Base-by-base conservation (phyloP, 2,329 filamentous ascomycete species). In the Fusarium sp. region DNA sequence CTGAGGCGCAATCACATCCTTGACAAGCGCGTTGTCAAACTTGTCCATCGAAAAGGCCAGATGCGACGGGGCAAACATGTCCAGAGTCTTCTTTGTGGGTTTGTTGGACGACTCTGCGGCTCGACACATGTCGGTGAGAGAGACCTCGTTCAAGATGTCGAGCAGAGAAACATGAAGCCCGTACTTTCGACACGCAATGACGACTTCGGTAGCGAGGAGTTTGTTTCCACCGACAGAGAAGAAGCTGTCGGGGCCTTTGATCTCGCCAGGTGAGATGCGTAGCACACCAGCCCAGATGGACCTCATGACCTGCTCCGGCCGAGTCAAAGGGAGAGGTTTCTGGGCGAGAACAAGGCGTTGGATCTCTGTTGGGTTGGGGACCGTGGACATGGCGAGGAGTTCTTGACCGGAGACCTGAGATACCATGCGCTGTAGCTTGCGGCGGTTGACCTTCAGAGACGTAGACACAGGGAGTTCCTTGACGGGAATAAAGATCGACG, bases 381-480 rank as follows among this genome's bases (percentile, higher is more conserved):
- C 82, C 4, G 78, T 80, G 1, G 83, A 83, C 16, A 89, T 80
- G 0, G 80, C 82, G 1, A 86, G 66, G 1, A 89, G 81, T 67
- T 88, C 84, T 2, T 84, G 80, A 6, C 83, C 83, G 0, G 85
- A 84, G 11, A 88, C 69, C 0, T 83, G 82, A 1, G 83, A 75
- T 32, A 86, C 85, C 68, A 86, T 82, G 70, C 83, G 85, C 66
- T 86, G 85, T 9, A 90, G 82, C 62, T 84, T 85, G 20, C 84
- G 81, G 2, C 87, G 83, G 72, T 89, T 86, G 45, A 89, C 83
- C 73, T 90, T 87, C 62, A 89, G 82, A 0, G 87, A 87, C 0
- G 84, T 81, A 0, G 87, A 88, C 25, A 89, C 76, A 0, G 88
- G 88, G 23, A 90, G 82, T 13, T 82, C 77, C 54, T 82, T 83